phyloP scores from a whole-genome alignment of 2,329 filamentous ascomycete genomes.

The Fusarium solani-melongenae region DNA sequence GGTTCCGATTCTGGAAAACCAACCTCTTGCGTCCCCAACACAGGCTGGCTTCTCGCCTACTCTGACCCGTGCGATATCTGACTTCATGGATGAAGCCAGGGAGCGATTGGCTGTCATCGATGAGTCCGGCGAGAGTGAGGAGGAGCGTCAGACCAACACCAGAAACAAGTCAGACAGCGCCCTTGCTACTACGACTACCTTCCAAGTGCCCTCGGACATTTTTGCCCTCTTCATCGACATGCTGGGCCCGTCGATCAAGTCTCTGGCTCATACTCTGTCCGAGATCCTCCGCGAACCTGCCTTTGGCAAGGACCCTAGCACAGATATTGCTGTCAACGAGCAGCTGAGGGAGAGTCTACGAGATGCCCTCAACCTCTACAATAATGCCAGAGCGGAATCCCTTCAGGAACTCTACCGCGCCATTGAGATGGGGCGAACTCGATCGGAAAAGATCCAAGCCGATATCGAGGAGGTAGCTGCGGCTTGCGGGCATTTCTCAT shows the following conservation, averaged over 20 bases:
- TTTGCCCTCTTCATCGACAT: constrained; percentile 91
- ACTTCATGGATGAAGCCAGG: constrained; percentile 52
- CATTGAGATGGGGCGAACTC: constrained; percentile 76
- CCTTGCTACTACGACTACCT: constrained; percentile 49
- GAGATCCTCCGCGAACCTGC: constrained; percentile 90
- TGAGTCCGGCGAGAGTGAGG: constrained; percentile 69
- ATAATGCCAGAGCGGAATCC: constrained; percentile 78
- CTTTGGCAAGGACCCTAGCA: constrained; percentile 75
- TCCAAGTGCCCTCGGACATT: constrained; percentile 80
- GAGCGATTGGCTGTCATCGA: constrained; percentile 71
- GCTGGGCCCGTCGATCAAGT: constrained; percentile 95
- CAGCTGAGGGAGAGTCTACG: constrained; percentile 83
- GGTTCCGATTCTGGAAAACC: constrained; percentile 46
- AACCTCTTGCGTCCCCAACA: constrained; percentile 25
- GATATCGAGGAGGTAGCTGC: constrained; percentile 98
- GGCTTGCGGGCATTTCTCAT: constrained; percentile 97
- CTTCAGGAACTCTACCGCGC: constrained; percentile 83
- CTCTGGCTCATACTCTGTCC: constrained; percentile 89
- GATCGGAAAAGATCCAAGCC: constrained; percentile 81
- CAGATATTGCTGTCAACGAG: constrained; percentile 79
- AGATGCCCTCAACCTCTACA: constrained; percentile 84
- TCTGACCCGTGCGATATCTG: constrained; percentile 43
- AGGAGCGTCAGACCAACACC: constrained; percentile 51
- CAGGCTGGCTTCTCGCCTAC: constrained; percentile 38
- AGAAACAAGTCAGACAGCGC: constrained; percentile 46